phyloP scores from a whole-genome alignment of 768 basidiomycete species.

The Termitomyces sp. region DNA sequence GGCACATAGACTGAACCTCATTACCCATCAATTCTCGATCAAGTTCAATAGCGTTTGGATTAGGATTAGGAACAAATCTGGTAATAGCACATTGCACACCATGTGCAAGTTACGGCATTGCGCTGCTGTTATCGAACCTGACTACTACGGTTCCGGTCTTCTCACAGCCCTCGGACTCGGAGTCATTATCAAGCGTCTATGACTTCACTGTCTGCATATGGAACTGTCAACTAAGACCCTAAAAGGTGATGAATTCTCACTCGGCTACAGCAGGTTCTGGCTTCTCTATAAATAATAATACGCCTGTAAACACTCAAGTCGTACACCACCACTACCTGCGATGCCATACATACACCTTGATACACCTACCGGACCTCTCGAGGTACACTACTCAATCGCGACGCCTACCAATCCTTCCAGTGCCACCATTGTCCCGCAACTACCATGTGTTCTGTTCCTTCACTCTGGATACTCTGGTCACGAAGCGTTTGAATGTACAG shows the following conservation, averaged over 20 bases:
- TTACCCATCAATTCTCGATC: background rate
- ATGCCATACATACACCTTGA: conserved; percentile 15
- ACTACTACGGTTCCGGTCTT: conserved; percentile 7
- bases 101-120: background rate
- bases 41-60: background rate
- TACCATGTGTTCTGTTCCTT: conserved; percentile 18
- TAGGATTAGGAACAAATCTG: background rate
- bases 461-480: conserved; percentile 17
- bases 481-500: conserved; percentile 18
- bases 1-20: background rate
- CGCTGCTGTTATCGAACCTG: background rate
- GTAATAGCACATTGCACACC: background rate
- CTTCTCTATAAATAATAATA: background rate
- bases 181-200: background rate
- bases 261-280: background rate
- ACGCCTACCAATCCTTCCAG: conserved; percentile 16
- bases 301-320: background rate
- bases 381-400: conserved; percentile 16
- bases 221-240: conserved; percentile 5
- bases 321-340: background rate
- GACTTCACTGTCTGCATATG: background rate
- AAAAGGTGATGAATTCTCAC: conserved; percentile 1
- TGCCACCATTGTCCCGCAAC: conserved; percentile 10
- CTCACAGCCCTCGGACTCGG: background rate
- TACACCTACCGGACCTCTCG: conserved; percentile 14